phyloP scores from a whole-genome alignment of 352 stramenopile species.

The Phytopythium kandeliae region DNA sequence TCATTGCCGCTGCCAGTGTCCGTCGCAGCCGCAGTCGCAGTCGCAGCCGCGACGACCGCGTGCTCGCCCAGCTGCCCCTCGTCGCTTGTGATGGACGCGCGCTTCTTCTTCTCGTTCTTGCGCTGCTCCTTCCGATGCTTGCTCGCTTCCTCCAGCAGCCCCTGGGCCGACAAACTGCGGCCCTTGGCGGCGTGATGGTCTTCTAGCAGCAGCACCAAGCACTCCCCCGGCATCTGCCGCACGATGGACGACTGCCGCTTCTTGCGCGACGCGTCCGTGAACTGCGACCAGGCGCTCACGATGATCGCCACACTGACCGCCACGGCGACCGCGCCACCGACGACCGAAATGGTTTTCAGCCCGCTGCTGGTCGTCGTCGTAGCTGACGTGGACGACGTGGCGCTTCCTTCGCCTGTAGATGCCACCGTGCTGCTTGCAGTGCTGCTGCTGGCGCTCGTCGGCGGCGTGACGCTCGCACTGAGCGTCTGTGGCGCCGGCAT shows the following conservation, averaged over 20 bases:
- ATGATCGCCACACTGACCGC: conserved; percentile 72
- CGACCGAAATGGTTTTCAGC: conserved; percentile 50
- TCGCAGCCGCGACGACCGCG: background rate
- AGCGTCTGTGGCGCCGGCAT: background rate
- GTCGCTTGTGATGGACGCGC: background rate
- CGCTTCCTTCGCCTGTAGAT: background rate
- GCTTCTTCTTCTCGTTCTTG: conserved; percentile 11
- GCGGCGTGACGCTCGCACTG: conserved; percentile 4
- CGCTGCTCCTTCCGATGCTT: conserved; percentile 15
- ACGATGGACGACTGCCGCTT: conserved; percentile 65
- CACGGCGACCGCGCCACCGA: conserved; percentile 74
- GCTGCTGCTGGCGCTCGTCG: background rate
- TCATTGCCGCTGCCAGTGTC: background rate
- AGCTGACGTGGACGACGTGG: background rate
- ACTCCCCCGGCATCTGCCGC: conserved; percentile 66
- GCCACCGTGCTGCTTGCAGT: background rate
- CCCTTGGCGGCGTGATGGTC: conserved; percentile 36
- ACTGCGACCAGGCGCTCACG: conserved; percentile 78
- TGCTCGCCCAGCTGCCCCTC: background rate
- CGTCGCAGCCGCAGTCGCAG: too few relatives aligned
- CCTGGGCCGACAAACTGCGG: conserved; percentile 17
- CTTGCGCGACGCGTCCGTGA: conserved; percentile 60
- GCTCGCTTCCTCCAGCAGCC: conserved; percentile 22
- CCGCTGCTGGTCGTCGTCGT: conserved; percentile 8
- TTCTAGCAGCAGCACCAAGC: conserved; percentile 65